Evolutionary conservation across 257 asterid genomes (phyloP).

Genomic region (Przewalskia tangutica): DNA sequence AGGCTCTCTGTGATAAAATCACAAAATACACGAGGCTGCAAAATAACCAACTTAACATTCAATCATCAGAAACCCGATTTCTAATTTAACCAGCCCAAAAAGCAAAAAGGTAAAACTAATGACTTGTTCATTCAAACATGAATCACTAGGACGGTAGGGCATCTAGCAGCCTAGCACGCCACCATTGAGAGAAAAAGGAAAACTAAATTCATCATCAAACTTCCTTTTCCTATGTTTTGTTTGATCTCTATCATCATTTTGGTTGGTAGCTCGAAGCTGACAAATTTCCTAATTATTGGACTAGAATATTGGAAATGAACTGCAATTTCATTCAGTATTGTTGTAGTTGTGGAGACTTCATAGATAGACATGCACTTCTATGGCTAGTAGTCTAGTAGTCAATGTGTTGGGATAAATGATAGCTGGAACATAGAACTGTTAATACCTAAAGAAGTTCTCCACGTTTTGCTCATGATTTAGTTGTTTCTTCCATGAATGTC

Average conservation of each 20-base stretch:
- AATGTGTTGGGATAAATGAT: not conserved
- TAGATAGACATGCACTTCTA: not conserved
- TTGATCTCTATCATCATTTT: conserved; percentile 2
- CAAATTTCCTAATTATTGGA: not conserved
- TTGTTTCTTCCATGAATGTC: not conserved
- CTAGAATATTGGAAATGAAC: not conserved
- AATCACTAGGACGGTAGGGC: not conserved
- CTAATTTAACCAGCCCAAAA: not conserved
- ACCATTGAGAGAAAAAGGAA: not conserved
- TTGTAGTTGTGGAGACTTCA: not conserved
- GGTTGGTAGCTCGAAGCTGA: not conserved
- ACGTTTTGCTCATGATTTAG: not conserved
- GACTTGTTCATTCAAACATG: not conserved
- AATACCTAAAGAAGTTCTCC: not conserved
- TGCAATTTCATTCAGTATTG: not conserved
- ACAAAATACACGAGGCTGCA: not conserved
- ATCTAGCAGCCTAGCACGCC: not conserved
- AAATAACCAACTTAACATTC: not conserved
- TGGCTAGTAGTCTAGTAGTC: not conserved
- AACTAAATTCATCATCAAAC: not conserved
- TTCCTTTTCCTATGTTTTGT: not conserved
- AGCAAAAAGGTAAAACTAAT: not conserved
- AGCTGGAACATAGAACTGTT: not conserved
- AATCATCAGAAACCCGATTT: not conserved
- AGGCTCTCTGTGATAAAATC: not conserved